Conservation (phyloP, 768 basidiomycete species). For the Suillus decipiens region DNA sequence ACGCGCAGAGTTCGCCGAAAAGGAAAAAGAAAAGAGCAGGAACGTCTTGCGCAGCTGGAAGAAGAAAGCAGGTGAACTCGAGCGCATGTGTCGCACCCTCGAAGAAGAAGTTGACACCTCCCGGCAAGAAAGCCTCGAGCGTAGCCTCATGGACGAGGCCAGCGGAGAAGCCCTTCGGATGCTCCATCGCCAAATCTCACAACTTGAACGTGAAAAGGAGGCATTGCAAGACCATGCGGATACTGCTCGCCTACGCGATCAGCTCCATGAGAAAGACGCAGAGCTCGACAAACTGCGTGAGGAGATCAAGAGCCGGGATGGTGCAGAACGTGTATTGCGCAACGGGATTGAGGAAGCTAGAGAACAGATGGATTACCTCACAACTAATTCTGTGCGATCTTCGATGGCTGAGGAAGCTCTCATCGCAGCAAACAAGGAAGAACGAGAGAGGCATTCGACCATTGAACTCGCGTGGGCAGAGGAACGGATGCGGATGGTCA, state of each 20-base stretch:
- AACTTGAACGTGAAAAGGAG: conserved; percentile 67
- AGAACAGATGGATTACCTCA: conserved; percentile 63
- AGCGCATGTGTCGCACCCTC: conserved; percentile 60
- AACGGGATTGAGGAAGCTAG: conserved; percentile 54
- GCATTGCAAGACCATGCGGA: conserved; percentile 35
- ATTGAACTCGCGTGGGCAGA: conserved; percentile 50
- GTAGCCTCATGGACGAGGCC: conserved; percentile 83
- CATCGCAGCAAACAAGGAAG: conserved; percentile 37
- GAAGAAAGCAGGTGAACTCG: conserved; percentile 76
- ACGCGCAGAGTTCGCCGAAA: conserved; percentile 56
- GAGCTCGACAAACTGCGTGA: conserved; percentile 41
- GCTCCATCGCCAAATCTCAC: conserved; percentile 77
- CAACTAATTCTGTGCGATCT: conserved; percentile 10
- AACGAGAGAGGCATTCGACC: conserved; percentile 43
- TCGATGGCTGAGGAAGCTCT: conserved; percentile 14
- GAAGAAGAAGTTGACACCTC: conserved; percentile 90
- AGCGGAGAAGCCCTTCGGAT: conserved; percentile 77
- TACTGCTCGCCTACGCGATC: conserved; percentile 25
- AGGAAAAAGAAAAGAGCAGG: conserved; percentile 63
- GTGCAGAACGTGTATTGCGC: conserved; percentile 53
- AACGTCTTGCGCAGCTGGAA: conserved; percentile 61
- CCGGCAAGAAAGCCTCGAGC: conserved; percentile 77
- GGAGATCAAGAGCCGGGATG: conserved; percentile 48
- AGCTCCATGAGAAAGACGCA: conserved; percentile 28
- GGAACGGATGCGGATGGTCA: conserved; percentile 49